Evolutionary conservation across 768 basidiomycete species (phyloP), one percentile per base, ranked within the genome.

Genomic region (Mycena vitilis): DNA sequence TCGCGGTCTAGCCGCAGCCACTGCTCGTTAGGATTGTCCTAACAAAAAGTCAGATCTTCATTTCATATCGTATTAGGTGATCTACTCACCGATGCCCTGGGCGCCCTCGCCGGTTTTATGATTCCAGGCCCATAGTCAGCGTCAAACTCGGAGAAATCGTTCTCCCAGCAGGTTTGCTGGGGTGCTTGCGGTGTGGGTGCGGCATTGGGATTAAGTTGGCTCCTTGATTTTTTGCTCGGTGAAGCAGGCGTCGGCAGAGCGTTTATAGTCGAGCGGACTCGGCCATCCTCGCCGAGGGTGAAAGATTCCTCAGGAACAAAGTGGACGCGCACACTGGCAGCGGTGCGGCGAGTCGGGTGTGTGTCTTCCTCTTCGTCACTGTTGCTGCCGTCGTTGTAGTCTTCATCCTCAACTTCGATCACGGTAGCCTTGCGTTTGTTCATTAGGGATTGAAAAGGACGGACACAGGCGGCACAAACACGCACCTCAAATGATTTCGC

Each of bases 11-110:
- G 7, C 20, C 54, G 54, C 8, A 12, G 38, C 54, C 37, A 56
- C 22, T 45, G 37, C 38, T 56, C 54, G 15, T 56, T 56, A n/a
- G 54, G 54, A 23, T 40, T 6, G 16, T 56, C 54, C 30, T n/a
- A n/a, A n/a, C n/a, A n/a, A n/a, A n/a, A n/a, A n/a, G n/a, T n/a
- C n/a, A n/a, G n/a, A n/a, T n/a, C n/a, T n/a, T n/a, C n/a, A n/a
- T n/a, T n/a, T n/a, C n/a, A n/a, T n/a, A n/a, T n/a, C n/a, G n/a
- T n/a, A n/a, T n/a, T n/a, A n/a, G n/a, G n/a, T n/a, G n/a, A n/a
- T 30, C 54, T 56, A 9, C 53, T 54, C 40, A 56, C 54, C 22
- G 37, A 56, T 5, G 15, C 38, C 5, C 54, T 37, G 2, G 18
- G 12, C 0, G 11, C 38, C 12, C 54, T 37, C 12, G 54, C 37